A percentile compares a stretch with the other conserved stretches of the same genome.
Evolutionary conservation across 176 grass and related monocot genomes (phyloP).

Genomic region (Carex parvula): DNA sequence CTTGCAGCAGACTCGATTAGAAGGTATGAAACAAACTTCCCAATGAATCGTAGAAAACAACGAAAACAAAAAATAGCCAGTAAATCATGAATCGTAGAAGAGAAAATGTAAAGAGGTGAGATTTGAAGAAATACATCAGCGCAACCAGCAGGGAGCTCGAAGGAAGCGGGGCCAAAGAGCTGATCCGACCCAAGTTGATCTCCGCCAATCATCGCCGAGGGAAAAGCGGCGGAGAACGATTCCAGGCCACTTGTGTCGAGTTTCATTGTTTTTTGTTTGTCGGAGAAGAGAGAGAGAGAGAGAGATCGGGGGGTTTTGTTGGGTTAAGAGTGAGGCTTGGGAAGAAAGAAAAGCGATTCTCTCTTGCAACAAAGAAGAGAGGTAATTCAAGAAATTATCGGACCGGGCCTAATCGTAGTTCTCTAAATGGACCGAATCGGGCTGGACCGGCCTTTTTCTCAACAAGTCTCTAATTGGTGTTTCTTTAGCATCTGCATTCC

Average conservation of each 20-base stretch:
- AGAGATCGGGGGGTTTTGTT: constrained; percentile 7
- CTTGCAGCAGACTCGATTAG: neutral
- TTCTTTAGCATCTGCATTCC: too few relatives aligned
- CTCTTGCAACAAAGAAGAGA: neutral
- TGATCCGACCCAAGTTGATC: constrained; percentile 36
- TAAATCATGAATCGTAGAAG: neutral
- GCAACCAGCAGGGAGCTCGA: constrained; percentile 1
- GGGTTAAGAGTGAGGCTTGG: constrained; percentile 16
- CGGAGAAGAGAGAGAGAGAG: neutral
- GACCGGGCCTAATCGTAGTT: neutral
- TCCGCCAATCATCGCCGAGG: constrained; percentile 38
- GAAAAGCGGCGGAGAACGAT: constrained; percentile 33
- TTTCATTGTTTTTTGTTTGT: constrained; percentile 35
- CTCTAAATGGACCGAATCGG: neutral
- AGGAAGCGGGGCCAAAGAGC: constrained; percentile 7
- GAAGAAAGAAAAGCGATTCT: constrained; percentile 30
- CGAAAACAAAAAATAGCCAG: neutral
- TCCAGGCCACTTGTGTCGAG: constrained; percentile 53
- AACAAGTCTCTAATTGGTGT: neutral
- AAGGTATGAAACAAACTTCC: neutral
- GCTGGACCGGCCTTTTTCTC: neutral
- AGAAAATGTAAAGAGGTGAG: neutral
- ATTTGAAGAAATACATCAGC: neutral
- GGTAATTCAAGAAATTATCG: neutral
- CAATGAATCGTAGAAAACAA: neutral